Base-by-base conservation (phyloP, 768 basidiomycete genomes). In the Leccinum imitatum region DNA sequence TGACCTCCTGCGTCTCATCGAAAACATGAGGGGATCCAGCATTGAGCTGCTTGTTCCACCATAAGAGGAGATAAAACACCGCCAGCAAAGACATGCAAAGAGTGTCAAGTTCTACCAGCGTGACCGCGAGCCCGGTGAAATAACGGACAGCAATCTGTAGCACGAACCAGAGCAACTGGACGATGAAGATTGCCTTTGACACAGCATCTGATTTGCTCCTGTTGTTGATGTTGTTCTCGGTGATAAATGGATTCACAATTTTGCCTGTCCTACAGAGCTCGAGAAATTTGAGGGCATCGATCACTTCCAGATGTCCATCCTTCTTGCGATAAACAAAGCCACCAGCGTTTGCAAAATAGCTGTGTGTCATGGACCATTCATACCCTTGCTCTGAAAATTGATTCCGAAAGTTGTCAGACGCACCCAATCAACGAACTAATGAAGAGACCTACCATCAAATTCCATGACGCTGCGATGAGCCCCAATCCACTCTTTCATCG, bases 191-290 rank as follows among this genome's bases (percentile, higher is more conserved):
- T 8, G 37, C 17, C 17, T 58, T 58, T 35, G 30, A 46, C 15
- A 56, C 21, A 14, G 19, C 47, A 48, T 57, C 59, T 3, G 55
- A 52, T 35, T 47, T 60, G 55, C 55, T 48, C 39, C 25, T 59
- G 21, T 59, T 54, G 2, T n/a, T 17, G 23, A 57, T 54, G 1
- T 59, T 53, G 21, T 59, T 33, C 23, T 15, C 50, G 6, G 46
- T 50, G 13, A 59, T 21, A 5, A 35, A 5, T 8, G 31, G 53
- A 33, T 53, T 52, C 10, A 31, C 10, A 11, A 52, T 52, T 21
- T 51, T 15, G 9, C 25, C 50, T 8, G 9, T 8, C 25, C 30
- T 13, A 9, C 48, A 50, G 17, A 50, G 50, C 8, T 21, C 11
- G 25, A 50, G 50, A 15, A 50, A 50, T 50, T 13, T 6, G 0